Evolutionary conservation across 495 filamentous ascomycete genomes (phyloP), one percentile per base, ranked within the genome.

Genomic region (Aspergillus saccharolyticus): DNA sequence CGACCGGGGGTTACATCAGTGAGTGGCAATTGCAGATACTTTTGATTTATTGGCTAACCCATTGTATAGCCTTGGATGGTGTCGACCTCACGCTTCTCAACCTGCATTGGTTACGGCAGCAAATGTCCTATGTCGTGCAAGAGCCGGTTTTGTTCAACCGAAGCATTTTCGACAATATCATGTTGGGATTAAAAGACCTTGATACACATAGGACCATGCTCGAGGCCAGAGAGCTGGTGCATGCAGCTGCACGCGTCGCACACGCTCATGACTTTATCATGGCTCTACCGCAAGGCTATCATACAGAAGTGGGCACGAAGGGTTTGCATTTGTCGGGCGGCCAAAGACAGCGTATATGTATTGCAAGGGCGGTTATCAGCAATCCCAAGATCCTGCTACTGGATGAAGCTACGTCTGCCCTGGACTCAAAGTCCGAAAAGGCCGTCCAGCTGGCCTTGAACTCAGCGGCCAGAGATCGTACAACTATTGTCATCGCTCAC

Each of bases 401-500:
- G 44, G 60, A 48, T 2, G 77, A 83, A 60, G 76, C 76, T 16
- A 81, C 78, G 66, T 55, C 66, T 15, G 54, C 53, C 42, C 14
- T 84, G 28, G 66, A 55, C 28, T 48, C 76, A 63, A 55, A 71
- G 12, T 71, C 78, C 61, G 76, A 80, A 63, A 78, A 77, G 0
- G 71, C 81, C 2, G 73, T 86, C 3, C 80, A 80, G 52, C 71
- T 74, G 18, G 76, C 65, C 22, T 73, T 71, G 24, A 74, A 71
- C 50, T 62, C 58, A 50, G 73, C 70, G 22, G 77, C 63, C 51
- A 66, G 59, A 61, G 49, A 63, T 42, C 54, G 69, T 54, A 78
- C 75, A 3, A 77, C 73, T 0, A 62, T 78, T 12, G 60, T 73
- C 45, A 78, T 86, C 53, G 82, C 84, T 0, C 83, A 87, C 65